Conservation (phyloP, 495 filamentous ascomycete genomes). For the Evansstolkia leycettana region DNA sequence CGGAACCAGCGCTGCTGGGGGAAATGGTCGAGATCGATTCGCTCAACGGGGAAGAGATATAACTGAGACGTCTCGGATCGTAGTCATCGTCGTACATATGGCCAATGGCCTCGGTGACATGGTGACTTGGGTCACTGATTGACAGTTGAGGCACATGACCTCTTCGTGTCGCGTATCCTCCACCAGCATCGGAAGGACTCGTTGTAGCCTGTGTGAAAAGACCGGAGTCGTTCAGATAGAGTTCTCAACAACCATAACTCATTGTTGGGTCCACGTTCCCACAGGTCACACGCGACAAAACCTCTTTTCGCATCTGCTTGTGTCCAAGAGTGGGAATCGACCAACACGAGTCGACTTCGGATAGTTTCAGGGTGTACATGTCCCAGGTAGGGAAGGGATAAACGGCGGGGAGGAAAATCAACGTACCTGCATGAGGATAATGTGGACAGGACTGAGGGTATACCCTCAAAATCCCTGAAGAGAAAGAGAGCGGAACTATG, state of each 20-base stretch:
- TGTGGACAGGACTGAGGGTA: conserved; percentile 16
- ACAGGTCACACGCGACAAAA: neutral
- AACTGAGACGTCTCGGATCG: conserved; percentile 53
- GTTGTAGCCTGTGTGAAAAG: conserved; percentile 32
- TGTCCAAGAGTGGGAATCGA: neutral
- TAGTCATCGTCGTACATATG: conserved; percentile 88
- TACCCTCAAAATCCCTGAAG: conserved; percentile 17
- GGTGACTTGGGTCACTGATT: conserved; percentile 75
- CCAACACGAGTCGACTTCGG: too few species aligned
- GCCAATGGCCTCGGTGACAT: conserved; percentile 96
- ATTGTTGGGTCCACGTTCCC: neutral
- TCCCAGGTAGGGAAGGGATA: conserved; percentile 1
- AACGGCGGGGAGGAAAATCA: conserved; percentile 1
- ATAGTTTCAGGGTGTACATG: too few species aligned
- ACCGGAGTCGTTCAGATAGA: neutral
- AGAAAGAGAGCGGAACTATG: conserved; percentile 12
- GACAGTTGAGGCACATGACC: conserved; percentile 57
- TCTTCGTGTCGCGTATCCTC: conserved; percentile 40
- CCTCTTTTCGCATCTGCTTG: too few species aligned
- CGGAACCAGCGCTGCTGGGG: conserved; percentile 27
- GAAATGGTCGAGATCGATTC: conserved; percentile 34
- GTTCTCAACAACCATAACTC: neutral
- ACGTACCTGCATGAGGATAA: conserved; percentile 35
- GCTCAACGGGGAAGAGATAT: conserved; percentile 42
- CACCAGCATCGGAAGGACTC: conserved; percentile 39